Conservation (phyloP, 352 stramenopile genomes). For the Phytophthora quininea region DNA sequence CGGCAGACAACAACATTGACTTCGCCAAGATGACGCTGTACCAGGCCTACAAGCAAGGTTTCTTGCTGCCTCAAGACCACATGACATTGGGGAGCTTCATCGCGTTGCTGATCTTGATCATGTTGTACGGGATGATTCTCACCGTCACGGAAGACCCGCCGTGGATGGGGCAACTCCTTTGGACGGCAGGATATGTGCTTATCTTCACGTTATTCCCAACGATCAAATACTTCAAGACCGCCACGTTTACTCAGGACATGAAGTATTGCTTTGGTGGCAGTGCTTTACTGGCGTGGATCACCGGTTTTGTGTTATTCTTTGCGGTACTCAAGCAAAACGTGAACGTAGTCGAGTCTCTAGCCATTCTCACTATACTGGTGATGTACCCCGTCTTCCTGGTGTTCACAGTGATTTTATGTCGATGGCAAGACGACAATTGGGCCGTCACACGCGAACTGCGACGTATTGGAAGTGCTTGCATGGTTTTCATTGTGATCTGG, state of each 20-base stretch:
- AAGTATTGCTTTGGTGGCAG: constrained; percentile 53
- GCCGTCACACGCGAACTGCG: constrained; percentile 53
- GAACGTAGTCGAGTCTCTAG: constrained; percentile 76
- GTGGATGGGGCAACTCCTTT: constrained; percentile 80
- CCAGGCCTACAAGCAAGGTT: constrained; percentile 70
- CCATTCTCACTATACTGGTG: constrained; percentile 73
- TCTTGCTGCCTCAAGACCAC: constrained; percentile 79
- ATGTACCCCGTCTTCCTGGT: constrained; percentile 86
- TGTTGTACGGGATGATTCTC: constrained; percentile 73
- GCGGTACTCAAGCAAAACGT: constrained; percentile 58
- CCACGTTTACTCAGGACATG: constrained; percentile 61
- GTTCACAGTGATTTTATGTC: constrained; percentile 70
- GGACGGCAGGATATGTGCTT: constrained; percentile 61
- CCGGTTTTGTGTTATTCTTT: constrained; percentile 77
- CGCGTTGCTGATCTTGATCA: constrained; percentile 52
- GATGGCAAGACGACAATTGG: constrained; percentile 83
- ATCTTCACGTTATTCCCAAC: constrained; percentile 77
- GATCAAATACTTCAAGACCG: constrained; percentile 84
- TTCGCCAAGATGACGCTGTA: constrained; percentile 80
- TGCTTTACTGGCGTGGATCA: constrained; percentile 70
- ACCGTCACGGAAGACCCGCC: constrained; percentile 65
- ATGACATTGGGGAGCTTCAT: constrained; percentile 70
- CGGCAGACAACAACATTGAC: constrained; percentile 43
- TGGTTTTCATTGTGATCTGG: constrained; percentile 56
- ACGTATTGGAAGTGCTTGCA: constrained; percentile 24